Percentiles rank a stretch among this genome's conserved stretches.
These are phyloP conservation scores for Proliferodiscus dingleyae DNA, from an alignment of 2,329 filamentous ascomycete genomes.

Conservation along the genomic window DNA sequence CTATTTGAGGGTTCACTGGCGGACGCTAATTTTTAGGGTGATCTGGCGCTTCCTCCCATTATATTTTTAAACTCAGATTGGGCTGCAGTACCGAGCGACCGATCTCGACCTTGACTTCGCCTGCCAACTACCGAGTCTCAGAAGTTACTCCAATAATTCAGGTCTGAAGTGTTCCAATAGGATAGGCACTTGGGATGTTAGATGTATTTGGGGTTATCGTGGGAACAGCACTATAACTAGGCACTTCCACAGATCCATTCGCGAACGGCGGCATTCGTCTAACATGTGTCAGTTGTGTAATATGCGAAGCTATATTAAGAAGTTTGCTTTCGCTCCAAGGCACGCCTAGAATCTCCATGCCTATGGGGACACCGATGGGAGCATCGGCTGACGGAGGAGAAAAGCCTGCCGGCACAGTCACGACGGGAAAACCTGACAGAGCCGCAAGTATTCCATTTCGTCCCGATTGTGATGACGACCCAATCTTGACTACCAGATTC, in stretches of 20 bases:
- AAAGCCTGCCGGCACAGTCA: slow-evolving; percentile 49
- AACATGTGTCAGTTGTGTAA: slow-evolving; percentile 43
- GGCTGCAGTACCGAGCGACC: too few species aligned
- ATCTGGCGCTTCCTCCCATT: too few species aligned
- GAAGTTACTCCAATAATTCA: too few species aligned
- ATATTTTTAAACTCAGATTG: too few species aligned
- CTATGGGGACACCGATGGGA: slow-evolving; percentile 54
- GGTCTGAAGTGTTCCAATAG: slow-evolving; percentile 35
- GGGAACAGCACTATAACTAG: slow-evolving; percentile 40
- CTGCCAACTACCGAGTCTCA: too few species aligned
- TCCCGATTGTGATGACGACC: slow-evolving; percentile 51
- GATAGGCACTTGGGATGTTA: slow-evolving; percentile 43
- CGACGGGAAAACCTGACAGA: slow-evolving; percentile 37
- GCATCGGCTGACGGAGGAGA: slow-evolving; percentile 44
- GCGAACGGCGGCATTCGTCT: slow-evolving; percentile 45
- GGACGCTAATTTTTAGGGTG: too few species aligned
- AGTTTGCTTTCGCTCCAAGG: slow-evolving; percentile 51
- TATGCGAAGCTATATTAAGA: slow-evolving; percentile 45
- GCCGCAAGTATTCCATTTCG: slow-evolving; percentile 44
- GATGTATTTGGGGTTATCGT: slow-evolving; percentile 37
- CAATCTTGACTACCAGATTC: slow-evolving; percentile 56
- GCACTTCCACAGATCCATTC: slow-evolving; percentile 34
- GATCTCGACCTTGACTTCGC: too few species aligned
- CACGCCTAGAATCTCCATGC: slow-evolving; percentile 58
- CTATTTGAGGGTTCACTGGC: too few species aligned